Evolutionary conservation across 2,329 filamentous ascomycete species (phyloP).

Genomic region (Phialophora verrucosa): DNA sequence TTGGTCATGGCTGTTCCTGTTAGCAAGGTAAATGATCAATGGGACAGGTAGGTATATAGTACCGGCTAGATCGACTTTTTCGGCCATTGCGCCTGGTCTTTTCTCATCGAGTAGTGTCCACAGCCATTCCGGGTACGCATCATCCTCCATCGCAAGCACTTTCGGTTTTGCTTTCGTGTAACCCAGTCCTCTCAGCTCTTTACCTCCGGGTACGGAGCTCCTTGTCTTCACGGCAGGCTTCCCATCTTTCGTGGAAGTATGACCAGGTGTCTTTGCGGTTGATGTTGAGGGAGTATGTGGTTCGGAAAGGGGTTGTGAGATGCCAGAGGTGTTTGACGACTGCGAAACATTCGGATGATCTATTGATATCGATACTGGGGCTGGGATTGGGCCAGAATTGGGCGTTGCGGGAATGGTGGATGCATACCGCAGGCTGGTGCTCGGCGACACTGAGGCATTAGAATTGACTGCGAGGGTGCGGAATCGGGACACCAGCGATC

Average conservation of each 20-base stretch:
- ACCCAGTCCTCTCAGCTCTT: slow-evolving; percentile 50
- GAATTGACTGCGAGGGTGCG: slow-evolving; percentile 12
- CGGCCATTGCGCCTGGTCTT: slow-evolving; percentile 43
- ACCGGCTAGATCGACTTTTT: slow-evolving; percentile 50
- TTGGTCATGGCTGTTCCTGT: slow-evolving; percentile 47
- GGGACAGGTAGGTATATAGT: slow-evolving; percentile 29
- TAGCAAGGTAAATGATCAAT: background rate
- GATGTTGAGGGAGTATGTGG: slow-evolving; percentile 32
- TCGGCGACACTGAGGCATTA: slow-evolving; percentile 4
- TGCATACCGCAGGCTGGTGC: slow-evolving; percentile 19
- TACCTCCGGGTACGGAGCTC: slow-evolving; percentile 50
- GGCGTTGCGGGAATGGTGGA: slow-evolving; percentile 32
- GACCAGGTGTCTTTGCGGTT: slow-evolving; percentile 21
- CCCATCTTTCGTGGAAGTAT: slow-evolving; percentile 40
- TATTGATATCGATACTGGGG: slow-evolving; percentile 30
- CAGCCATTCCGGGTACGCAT: slow-evolving; percentile 57
- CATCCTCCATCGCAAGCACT: slow-evolving; percentile 52
- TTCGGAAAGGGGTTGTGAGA: slow-evolving; percentile 50
- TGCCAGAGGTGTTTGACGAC: slow-evolving; percentile 48
- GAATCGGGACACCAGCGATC: slow-evolving; percentile 30
- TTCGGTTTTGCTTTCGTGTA: slow-evolving; percentile 56
- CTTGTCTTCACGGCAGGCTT: slow-evolving; percentile 43
- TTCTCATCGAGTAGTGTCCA: slow-evolving; percentile 51
- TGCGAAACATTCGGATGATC: slow-evolving; percentile 23
- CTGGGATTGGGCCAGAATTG: slow-evolving; percentile 33